A percentile compares a stretch with the other conserved stretches of the same genome.
Conservation (phyloP, 192 early-diverging fungal species). For the Umbelopsis vinacea region DNA sequence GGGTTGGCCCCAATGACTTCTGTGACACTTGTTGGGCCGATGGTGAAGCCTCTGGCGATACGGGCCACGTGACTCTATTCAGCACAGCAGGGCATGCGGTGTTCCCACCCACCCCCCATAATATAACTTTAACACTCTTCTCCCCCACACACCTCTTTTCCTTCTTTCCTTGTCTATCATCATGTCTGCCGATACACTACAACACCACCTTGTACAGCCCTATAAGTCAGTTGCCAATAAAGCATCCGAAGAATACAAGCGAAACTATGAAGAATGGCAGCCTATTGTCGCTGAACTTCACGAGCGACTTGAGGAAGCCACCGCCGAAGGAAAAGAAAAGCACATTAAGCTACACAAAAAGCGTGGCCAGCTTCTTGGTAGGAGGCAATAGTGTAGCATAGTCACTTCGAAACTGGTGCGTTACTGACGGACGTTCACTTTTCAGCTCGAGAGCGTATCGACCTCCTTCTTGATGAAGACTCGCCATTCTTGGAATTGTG, state of each 20-base stretch:
- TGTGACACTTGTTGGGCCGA: conserved; percentile 16
- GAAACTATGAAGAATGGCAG: conserved; percentile 61
- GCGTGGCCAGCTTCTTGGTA: conserved; percentile 66
- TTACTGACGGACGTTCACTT: neutral
- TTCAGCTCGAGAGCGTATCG: conserved; percentile 61
- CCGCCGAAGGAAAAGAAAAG: conserved; percentile 52
- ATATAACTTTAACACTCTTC: neutral
- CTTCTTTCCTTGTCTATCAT: neutral
- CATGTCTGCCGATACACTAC: conserved; percentile 34
- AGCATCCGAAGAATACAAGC: conserved; percentile 54
- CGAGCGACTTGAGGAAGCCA: conserved; percentile 56
- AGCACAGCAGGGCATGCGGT: neutral
- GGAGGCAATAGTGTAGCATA: neutral
- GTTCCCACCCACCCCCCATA: neutral
- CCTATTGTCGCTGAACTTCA: conserved; percentile 52
- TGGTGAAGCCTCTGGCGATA: neutral
- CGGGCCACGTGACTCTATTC: neutral
- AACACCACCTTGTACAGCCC: conserved; percentile 48
- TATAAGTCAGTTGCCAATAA: conserved; percentile 50
- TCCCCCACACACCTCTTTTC: neutral
- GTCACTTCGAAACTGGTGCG: neutral
- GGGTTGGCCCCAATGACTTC: neutral
- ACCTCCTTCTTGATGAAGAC: conserved; percentile 64
- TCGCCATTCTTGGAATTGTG: conserved; percentile 67
- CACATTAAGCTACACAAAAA: conserved; percentile 55